Percentiles rank a stretch among this genome's conserved stretches.
Conservation (phyloP, 345 rosid species). For the Brassica incana region DNA sequence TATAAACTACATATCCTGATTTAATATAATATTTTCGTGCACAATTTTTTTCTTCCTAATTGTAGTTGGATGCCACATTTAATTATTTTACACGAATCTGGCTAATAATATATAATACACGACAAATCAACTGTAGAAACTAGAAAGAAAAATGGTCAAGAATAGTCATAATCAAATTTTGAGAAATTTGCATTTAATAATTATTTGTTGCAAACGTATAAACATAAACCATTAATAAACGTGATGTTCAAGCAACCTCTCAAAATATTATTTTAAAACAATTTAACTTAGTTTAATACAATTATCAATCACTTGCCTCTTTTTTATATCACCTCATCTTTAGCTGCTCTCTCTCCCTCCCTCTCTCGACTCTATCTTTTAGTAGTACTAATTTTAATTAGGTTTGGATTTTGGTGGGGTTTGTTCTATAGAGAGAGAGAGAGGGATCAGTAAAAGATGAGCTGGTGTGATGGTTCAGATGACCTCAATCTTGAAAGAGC, state of each 20-base stretch:
- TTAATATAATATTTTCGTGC: constrained; percentile 1
- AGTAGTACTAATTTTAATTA: constrained; percentile 20
- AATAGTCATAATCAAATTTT: constrained; percentile 33
- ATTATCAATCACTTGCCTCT: constrained; percentile 27
- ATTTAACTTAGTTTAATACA: constrained; percentile 12
- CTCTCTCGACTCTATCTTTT: constrained; percentile 10
- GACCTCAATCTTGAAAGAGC: constrained; percentile 41
- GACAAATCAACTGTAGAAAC: constrained; percentile 19
- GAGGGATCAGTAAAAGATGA: constrained; percentile 47
- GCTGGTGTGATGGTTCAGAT: constrained; percentile 61
- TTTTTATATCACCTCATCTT: constrained; percentile 32
- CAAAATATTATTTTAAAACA: constrained; percentile 3
- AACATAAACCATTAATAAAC: constrained; percentile 52
- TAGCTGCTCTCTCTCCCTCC: constrained; percentile 3
- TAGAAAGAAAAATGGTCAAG: constrained; percentile 11
- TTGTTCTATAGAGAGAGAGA: constrained; percentile 17
- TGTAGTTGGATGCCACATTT: background rate
- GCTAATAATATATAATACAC: background rate
- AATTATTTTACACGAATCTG: background rate
- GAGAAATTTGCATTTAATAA: constrained; percentile 26
- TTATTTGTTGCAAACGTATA: constrained; percentile 42
- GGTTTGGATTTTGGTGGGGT: constrained; percentile 15
- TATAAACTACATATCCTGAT: background rate
- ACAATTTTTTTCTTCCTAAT: constrained; percentile 1
- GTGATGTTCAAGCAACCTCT: constrained; percentile 78